Evolutionary conservation across 768 basidiomycete genomes (phyloP), one percentile per base, ranked within the genome.

Genomic region (Russula emetica): DNA sequence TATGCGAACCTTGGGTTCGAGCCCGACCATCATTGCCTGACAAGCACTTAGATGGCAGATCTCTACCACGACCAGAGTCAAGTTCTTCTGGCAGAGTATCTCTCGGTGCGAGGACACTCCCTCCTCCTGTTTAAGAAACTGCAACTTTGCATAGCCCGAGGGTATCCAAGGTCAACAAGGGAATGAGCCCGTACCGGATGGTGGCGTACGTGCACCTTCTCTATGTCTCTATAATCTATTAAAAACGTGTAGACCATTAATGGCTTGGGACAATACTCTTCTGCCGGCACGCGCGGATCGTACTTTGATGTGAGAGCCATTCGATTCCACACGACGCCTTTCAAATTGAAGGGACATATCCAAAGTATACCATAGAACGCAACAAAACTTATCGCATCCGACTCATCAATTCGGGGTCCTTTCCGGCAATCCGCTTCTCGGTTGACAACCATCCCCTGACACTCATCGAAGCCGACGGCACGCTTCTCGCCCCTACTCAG

Each of bases 381-480:
- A 72, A 75, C 66, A 71, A 72, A 44, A 67, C 71, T 26, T 81
- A 81, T 65, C 82, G 82, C 57, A 69, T 83, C 26, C 80, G 82
- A 51, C 66, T 83, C 44, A 71, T 80, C 62, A 78, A 83, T 73
- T 71, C 78, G 44, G 82, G 78, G 36, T 74, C 79, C 6, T 80
- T 83, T 70, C 78, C 79, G 8, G 72, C 77, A 36, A 74, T 80
- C 50, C 69, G 75, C 40, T 79, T 82, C 71, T 77, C 77, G 14
- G 72, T 83, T 53, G 81, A 83, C 58, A 67, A 64, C 11, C 83
- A 83, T 63, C 70, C 74, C 1, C 76, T 83, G 34, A 76, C 76
- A 6, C 74, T 83, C 54, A 72, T 82, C 59, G 81, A 82, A 60
- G 79, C 77, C 3, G 82, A 83, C 53, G 82, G 81, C 30, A 80